Base-by-base conservation (phyloP, 2,329 filamentous ascomycete species). In the Botrytis fabae region DNA sequence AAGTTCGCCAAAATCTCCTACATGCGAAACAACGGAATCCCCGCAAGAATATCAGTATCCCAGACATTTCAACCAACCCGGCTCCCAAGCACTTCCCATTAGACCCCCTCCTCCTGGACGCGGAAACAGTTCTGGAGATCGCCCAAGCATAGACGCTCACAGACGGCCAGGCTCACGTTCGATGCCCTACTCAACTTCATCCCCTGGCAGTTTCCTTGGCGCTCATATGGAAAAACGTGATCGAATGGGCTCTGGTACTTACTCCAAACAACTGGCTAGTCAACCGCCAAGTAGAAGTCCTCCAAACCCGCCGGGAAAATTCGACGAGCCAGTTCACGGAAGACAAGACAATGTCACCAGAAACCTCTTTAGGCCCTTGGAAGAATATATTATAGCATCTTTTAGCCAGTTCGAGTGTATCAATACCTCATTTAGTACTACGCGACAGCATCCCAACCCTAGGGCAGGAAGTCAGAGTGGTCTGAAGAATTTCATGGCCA, bases 341-440 rank as follows among this genome's bases (percentile, higher is more conserved):
- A 87, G 69, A 78, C 82, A 51, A 74, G 60, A 66, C 40, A 71
- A 72, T 61, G 64, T 62, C 32, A 28, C 86, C 4, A 90, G 87
- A 78, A 85, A 84, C 54, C 89, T 95, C 18, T 97, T 97, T 81
- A 90, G 88, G 74, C 86, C 87, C 8, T 80, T 97, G 22, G 93
- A 97, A 82, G 91, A 94, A 74, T 95, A 96, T 79, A 87, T 97
- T 59, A 83, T 90, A 68, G 81, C 83, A 32, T 91, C 88, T 77
- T 93, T 97, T 78, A 87, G 88, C 71, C 90, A 90, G 0, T 90
- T 90, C 76, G 86, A 92, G 70, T 90, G 88, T 75, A 82, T 97
- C n/a, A 97, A 96, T 80, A 85, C 84, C 22, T 95, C 94, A 0
- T 97, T 97, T 79, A 84, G 86, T 54, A 87, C 87, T 1, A 82